Base-by-base conservation (phyloP, 1,139 yeast genomes). In the Hemisphaericaspora xylofermentans region DNA sequence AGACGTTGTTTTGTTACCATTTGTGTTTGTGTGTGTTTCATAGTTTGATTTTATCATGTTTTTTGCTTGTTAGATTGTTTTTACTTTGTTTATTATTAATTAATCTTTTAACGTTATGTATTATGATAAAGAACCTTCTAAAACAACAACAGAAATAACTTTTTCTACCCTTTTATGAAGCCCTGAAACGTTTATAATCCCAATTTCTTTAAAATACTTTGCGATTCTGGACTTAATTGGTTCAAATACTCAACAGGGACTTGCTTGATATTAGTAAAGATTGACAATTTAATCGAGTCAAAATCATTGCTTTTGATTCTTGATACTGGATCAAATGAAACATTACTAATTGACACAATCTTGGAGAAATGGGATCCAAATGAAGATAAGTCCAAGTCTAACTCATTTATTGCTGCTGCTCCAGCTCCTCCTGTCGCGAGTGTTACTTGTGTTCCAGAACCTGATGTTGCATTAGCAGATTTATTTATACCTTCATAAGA, bases 341-440 rank as follows among this genome's bases (percentile, higher is more conserved):
- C 76, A 14, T 66, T 63, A 30, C 78, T 71, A 36, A 91, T 82
- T 2, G 88, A 76, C 2, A 77, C 78, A 45, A 93, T 69, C 56
- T 78, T 82, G 36, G 95, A 86, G 61, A 80, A 93, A 39, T 82
- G 80, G 0, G 96, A 84, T 2, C 98, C 98, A 64, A 89, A 93
- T 1, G 94, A 72, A 21, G 78, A 60, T 33, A 82, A 82, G 29
- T 82, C 88, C 35, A 76, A 61, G 46, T 83, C 89, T 31, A 79
- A 59, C 41, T 81, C 88, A 41, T 75, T 75, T 33, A 55, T 63
- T 43, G 59, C 67, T 47, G 47, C 40, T 10, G 13, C 16, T 2
- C 30, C n/a, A 4, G 18, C 17, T 15, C 15, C 29, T 12, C n/a
- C 27, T n/a, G n/a, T n/a, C 24, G 24, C 24, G 8, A 6, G 24